Conservation (phyloP, 352 stramenopile genomes). For the Globisporangium apiculatum region DNA sequence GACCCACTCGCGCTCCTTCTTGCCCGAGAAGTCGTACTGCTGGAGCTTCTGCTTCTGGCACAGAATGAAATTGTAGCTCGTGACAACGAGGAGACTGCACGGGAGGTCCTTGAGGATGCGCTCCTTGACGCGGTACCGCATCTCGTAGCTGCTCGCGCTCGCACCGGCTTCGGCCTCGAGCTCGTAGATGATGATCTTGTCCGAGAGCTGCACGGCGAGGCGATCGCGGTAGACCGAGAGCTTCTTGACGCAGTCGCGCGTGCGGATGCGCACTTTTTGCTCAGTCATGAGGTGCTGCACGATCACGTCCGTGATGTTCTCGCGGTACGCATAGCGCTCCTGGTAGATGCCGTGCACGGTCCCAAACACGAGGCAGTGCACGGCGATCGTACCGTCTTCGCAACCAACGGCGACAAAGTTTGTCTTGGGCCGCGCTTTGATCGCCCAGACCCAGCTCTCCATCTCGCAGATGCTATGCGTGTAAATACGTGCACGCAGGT, state of each 20-base stretch:
- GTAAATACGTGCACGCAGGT: too few species aligned
- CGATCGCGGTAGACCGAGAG: conserved; percentile 91
- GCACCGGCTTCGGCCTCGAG: conserved; percentile 52
- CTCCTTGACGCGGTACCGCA: conserved; percentile 91
- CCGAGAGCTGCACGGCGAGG: conserved; percentile 90
- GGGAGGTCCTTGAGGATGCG: conserved; percentile 80
- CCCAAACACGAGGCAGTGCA: conserved; percentile 88
- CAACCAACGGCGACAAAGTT: conserved; percentile 83
- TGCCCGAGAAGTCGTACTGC: conserved; percentile 87
- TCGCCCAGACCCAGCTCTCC: conserved; percentile 90
- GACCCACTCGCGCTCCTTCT: conserved; percentile 83
- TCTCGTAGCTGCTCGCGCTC: conserved; percentile 70
- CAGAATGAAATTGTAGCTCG: conserved; percentile 88
- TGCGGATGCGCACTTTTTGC: conserved; percentile 94
- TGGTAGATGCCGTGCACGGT: conserved; percentile 91
- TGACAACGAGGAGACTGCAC: conserved; percentile 87
- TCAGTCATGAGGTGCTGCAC: conserved; percentile 94
- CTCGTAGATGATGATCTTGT: conserved; percentile 94
- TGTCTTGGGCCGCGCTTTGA: conserved; percentile 76
- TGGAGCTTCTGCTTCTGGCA: conserved; percentile 91
- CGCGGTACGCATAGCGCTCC: conserved; percentile 91
- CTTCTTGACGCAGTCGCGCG: conserved; percentile 92
- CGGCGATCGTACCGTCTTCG: conserved; percentile 79
- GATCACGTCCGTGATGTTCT: conserved; percentile 94
- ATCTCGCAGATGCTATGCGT: conserved; percentile 61